Percentiles rank a stretch among this genome's conserved stretches.
Evolutionary conservation across 192 early-diverging fungal genomes (phyloP).

Genomic region (Cladochytrium replicatum): DNA sequence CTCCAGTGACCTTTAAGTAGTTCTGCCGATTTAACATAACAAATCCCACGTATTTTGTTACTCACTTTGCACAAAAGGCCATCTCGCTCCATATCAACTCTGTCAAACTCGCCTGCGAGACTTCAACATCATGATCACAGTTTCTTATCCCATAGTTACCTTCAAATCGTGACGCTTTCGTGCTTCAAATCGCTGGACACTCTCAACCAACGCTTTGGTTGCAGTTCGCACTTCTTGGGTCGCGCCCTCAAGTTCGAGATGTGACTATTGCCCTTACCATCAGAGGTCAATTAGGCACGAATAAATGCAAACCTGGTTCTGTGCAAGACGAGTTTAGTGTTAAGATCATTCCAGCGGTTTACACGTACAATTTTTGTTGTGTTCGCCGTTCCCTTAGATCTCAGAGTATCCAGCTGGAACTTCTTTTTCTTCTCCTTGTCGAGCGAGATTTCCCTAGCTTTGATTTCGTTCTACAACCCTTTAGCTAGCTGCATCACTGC

Average conservation of each 20-base stretch:
- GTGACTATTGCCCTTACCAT: constrained; percentile 4
- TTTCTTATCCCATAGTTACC: too few relatives aligned
- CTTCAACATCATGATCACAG: too few relatives aligned
- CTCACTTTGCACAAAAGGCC: too few relatives aligned
- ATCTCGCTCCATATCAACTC: too few relatives aligned
- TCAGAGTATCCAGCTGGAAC: constrained; percentile 13
- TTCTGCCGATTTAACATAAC: too few relatives aligned
- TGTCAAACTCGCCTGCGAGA: too few relatives aligned
- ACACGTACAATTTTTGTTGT: constrained; percentile 19
- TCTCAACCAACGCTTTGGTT: constrained; percentile 18
- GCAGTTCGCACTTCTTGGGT: constrained; percentile 11
- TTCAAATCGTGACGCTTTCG: constrained; percentile 18
- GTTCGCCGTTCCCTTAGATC: constrained; percentile 27
- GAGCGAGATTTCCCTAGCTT: constrained; percentile 17
- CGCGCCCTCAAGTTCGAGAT: constrained; percentile 28
- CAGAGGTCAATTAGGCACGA: too few relatives aligned
- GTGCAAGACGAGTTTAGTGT: not conserved
- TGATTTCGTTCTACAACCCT: constrained; percentile 3
- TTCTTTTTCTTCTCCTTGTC: constrained; percentile 21
- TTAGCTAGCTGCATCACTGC: not conserved
- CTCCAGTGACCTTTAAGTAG: too few relatives aligned
- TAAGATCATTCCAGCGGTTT: not conserved
- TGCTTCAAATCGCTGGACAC: constrained; percentile 19
- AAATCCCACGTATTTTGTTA: too few relatives aligned
- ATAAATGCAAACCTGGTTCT: too few relatives aligned